Evolutionary conservation across 1,284 basidiomycete species (phyloP), one percentile per base, ranked within the genome.

Genomic region (Hymenochaete sp.): DNA sequence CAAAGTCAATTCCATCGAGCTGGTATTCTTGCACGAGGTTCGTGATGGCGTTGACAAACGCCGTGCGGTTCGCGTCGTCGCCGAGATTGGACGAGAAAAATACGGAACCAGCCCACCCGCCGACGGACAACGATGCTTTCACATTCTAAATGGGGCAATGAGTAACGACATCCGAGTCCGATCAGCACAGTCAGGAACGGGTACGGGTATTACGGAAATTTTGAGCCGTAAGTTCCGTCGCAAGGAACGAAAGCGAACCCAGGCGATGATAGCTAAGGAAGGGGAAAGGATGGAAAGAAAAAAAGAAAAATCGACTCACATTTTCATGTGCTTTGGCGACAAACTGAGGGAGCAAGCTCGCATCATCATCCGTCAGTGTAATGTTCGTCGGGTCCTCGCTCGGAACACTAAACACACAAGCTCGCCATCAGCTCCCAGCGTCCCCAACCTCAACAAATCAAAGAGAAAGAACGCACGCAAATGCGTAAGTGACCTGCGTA

Each of bases 1-100:
- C 91, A 53, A 93, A 82, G 60, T 93, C 90, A 46, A 95, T 71
- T 9, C 90, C 91, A 58, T 90, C 81, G 2, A 95, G 67, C 22
- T 74, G 59, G 61, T 89, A 90, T 50, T 71, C 57, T 22, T 68
- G 57, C 31, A 83, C 82, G 29, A 88, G 65, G 24, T 62, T 59
- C 32, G 74, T 64, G 42, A 91, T 70, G 29, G 84, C 75, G 32
- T 71, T 67, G 38, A 81, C 79, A 52, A 95, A 88, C 0, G 71
- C 71, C 13, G 72, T 73, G 32, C 88, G 74, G 57, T 78, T 80
- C 18, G 63, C 52, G 0, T 71, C 57, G 10, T 75, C 77, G 19
- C 71, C 74, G 28, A 90, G 78, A 16, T 82, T 77, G 2, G 74
- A 65, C 0, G 90, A 93, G 66, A 88, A 96, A 68, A 68, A 85